phyloP scores from a whole-genome alignment of 805 yeast species.

The Kazachstania africana region DNA sequence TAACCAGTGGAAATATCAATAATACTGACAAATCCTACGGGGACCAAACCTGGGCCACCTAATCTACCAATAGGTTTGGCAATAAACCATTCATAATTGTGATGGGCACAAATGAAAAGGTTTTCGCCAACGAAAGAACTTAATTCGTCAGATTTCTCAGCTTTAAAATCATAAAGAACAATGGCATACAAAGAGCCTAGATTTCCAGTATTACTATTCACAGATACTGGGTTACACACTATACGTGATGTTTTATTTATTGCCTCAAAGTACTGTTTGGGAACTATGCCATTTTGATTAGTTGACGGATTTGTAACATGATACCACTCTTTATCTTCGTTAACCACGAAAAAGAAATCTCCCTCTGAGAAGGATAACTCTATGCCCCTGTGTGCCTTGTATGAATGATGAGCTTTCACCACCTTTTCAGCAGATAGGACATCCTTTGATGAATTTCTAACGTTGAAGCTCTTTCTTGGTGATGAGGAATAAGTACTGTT shows the following conservation, averaged over 20 bases:
- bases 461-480: slow-evolving; percentile 2
- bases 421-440: slow-evolving; percentile 52
- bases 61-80: slow-evolving; percentile 91
- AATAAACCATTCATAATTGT: slow-evolving; percentile 93
- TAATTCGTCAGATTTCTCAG: slow-evolving; percentile 70
- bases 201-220: slow-evolving; percentile 7
- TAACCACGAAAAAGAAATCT: slow-evolving; percentile 77
- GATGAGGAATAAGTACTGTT: slow-evolving; percentile 3
- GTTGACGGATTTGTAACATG: slow-evolving; percentile 83
- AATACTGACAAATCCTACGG: slow-evolving; percentile 78
- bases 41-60: slow-evolving; percentile 96
- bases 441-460: slow-evolving; percentile 8
- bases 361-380: slow-evolving; percentile 73
- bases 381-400: slow-evolving; percentile 66
- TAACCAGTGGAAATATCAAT: slow-evolving; percentile 62
- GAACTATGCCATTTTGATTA: slow-evolving; percentile 74
- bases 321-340: slow-evolving; percentile 62
- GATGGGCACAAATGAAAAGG: slow-evolving; percentile 89
- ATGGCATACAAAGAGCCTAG: slow-evolving; percentile 61
- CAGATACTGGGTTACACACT: too few relatives aligned
- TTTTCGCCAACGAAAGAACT: slow-evolving; percentile 79
- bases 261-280: slow-evolving; percentile 70
- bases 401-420: slow-evolving; percentile 70
- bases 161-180: slow-evolving; percentile 75
- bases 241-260: slow-evolving; percentile 41